These are phyloP conservation scores for Taphrina populina DNA, from an alignment of 1,139 yeast species.

Conservation along the genomic window DNA sequence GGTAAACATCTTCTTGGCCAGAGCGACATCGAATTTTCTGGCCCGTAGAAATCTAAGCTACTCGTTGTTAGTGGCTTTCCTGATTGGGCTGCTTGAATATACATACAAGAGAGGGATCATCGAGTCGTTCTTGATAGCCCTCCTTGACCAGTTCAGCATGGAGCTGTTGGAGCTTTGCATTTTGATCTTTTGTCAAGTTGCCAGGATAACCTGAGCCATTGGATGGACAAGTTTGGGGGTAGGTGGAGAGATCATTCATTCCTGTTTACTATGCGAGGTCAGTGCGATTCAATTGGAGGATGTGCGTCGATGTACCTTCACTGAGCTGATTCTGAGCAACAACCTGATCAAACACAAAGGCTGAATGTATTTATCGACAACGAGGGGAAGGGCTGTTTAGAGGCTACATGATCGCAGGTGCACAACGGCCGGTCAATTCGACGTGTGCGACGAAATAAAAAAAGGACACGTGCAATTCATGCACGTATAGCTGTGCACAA, in stretches of 20 bases:
- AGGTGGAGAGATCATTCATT: constrained; percentile 20
- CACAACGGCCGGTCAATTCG: too few species aligned
- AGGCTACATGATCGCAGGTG: too few species aligned
- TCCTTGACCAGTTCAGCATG: constrained; percentile 58
- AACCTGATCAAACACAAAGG: too few species aligned
- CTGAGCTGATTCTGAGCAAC: too few species aligned
- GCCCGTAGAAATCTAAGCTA: constrained; percentile 85
- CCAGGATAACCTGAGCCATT: constrained; percentile 47
- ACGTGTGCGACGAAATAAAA: too few species aligned
- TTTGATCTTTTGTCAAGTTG: constrained; percentile 68
- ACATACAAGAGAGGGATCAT: constrained; percentile 70
- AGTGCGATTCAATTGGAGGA: too few species aligned
- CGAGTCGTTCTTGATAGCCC: constrained; percentile 73
- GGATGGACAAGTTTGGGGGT: constrained; percentile 30
- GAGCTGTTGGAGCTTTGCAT: constrained; percentile 58
- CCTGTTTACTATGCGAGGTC: too few species aligned
- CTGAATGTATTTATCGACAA: too few species aligned
- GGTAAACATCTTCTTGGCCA: constrained; percentile 77
- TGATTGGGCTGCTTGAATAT: neutral
- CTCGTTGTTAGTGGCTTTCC: neutral
- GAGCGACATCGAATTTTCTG: constrained; percentile 80
- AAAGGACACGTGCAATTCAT: too few species aligned
- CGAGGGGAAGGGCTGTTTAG: too few species aligned
- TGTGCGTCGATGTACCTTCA: too few species aligned
- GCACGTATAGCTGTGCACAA: too few species aligned